These are phyloP conservation scores for Lanmaoa rubissima DNA, from an alignment of 768 basidiomycete species.

Conservation along the genomic window DNA sequence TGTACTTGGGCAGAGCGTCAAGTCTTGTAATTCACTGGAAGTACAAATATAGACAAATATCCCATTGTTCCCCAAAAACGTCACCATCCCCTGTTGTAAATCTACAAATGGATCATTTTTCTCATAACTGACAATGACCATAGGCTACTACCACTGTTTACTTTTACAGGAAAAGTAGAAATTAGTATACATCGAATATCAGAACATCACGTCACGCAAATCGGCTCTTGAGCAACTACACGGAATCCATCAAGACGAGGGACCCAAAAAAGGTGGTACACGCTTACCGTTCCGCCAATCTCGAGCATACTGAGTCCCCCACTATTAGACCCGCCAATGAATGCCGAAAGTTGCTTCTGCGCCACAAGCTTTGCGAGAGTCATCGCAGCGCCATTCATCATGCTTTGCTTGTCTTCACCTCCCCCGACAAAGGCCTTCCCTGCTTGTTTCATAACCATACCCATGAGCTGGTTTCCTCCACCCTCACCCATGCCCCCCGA, in stretches of 20 bases:
- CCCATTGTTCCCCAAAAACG: too few relatives aligned
- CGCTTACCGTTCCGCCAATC: conserved; percentile 45
- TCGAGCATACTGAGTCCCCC: conserved; percentile 65
- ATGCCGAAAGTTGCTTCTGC: conserved; percentile 47
- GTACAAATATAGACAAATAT: too few relatives aligned
- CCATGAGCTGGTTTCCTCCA: conserved; percentile 66
- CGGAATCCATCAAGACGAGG: not conserved
- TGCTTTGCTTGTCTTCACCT: conserved; percentile 70
- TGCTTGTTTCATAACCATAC: conserved; percentile 83
- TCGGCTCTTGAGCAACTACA: conserved; percentile 16
- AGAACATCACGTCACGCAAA: conserved; percentile 5
- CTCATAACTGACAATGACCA: too few relatives aligned
- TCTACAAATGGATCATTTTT: too few relatives aligned
- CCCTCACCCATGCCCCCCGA: conserved; percentile 40
- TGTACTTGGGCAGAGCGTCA: too few relatives aligned
- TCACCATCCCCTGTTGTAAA: too few relatives aligned
- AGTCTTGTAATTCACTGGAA: too few relatives aligned
- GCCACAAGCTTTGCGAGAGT: conserved; percentile 83
- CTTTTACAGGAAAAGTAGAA: not conserved
- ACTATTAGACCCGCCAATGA: conserved; percentile 61
- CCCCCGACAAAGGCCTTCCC: conserved; percentile 68
- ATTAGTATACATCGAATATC: not conserved
- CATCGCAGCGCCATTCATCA: conserved; percentile 81
- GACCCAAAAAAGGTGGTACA: not conserved
- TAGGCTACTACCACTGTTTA: too few relatives aligned